These are phyloP conservation scores for Colletotrichum gigasporum DNA, from an alignment of 2,329 filamentous ascomycete species.

Conservation along the genomic window DNA sequence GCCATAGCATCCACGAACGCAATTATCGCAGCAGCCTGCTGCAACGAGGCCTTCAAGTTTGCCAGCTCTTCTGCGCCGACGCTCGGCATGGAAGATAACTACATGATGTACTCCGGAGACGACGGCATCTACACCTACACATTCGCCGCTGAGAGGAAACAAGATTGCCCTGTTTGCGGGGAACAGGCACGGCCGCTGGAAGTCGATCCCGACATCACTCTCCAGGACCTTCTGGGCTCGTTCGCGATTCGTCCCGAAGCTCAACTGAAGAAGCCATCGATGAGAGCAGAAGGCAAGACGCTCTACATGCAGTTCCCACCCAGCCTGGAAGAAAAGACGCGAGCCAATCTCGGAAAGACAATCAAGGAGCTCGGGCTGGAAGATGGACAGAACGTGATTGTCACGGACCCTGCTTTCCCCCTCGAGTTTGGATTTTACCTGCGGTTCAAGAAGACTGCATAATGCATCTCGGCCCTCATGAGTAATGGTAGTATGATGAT, in stretches of 20 bases:
- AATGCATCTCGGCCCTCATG: background rate
- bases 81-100: conserved; percentile 83
- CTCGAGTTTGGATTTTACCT: conserved; percentile 71
- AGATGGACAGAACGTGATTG: conserved; percentile 87
- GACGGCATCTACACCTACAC: conserved; percentile 97
- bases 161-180: conserved; percentile 94
- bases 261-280: conserved; percentile 92
- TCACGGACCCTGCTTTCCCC: conserved; percentile 90
- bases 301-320: conserved; percentile 90
- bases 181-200: conserved; percentile 79
- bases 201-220: conserved; percentile 75
- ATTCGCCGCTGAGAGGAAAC: conserved; percentile 92
- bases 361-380: conserved; percentile 76
- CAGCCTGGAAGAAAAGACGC: conserved; percentile 83
- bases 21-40: conserved; percentile 93
- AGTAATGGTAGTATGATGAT: conserved; percentile 18
- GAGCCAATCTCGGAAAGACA: conserved; percentile 82
- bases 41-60: conserved; percentile 97
- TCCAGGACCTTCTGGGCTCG: conserved; percentile 86
- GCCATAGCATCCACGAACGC: conserved; percentile 98
- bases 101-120: conserved; percentile 99
- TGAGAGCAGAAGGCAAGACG: conserved; percentile 81
- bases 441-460: conserved; percentile 50
- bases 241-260: conserved; percentile 86
- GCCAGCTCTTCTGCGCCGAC: conserved; percentile 83